Evolutionary conservation across 1,139 yeast species (phyloP).

Genomic region (Insectozyma bohioensis): DNA sequence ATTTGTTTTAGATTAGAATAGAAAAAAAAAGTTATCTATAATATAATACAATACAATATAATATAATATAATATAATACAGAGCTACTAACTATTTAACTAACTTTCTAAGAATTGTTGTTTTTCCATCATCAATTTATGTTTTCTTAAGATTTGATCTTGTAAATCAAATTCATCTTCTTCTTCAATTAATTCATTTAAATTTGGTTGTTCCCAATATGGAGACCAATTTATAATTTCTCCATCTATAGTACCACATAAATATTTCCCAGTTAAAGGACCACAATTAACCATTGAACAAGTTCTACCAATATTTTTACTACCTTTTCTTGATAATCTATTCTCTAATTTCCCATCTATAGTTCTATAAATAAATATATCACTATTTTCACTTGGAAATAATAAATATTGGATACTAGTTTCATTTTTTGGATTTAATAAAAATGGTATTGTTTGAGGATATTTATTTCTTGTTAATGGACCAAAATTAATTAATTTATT

Average conservation of each 20-base stretch:
- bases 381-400: conserved; percentile 79
- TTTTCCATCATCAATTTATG: conserved; percentile 8
- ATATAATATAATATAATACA: too few species aligned
- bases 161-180: conserved; percentile 10
- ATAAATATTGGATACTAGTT: conserved; percentile 54
- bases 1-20: too few species aligned
- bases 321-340: conserved; percentile 45
- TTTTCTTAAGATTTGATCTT: conserved; percentile 9
- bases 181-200: conserved; percentile 14
- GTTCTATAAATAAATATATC: conserved; percentile 67
- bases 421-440: conserved; percentile 45
- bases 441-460: conserved; percentile 49
- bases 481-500: conserved; percentile 76
- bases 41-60: too few species aligned
- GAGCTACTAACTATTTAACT: too few species aligned
- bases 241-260: conserved; percentile 62
- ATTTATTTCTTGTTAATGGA: conserved; percentile 69
- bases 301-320: conserved; percentile 38
- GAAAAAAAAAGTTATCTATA: too few species aligned
- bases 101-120: too few species aligned
- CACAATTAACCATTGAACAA: conserved; percentile 51
- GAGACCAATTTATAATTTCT: conserved; percentile 53
- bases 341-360: conserved; percentile 61
- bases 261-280: conserved; percentile 43
- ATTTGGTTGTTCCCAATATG: conserved; percentile 26